These are phyloP conservation scores for Gelatoporia subvermispora DNA, from an alignment of 768 basidiomycete species.

Conservation along the genomic window DNA sequence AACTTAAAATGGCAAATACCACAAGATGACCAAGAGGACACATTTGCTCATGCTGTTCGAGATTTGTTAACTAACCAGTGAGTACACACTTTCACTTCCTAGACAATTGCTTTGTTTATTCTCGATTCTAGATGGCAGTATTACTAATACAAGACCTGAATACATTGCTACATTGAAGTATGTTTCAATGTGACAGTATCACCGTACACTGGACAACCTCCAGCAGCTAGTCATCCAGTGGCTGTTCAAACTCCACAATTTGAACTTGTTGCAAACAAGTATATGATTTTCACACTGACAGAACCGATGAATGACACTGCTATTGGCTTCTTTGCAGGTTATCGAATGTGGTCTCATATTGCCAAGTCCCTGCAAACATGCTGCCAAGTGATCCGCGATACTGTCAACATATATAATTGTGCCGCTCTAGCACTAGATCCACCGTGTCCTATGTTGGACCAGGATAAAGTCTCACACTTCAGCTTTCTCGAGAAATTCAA, in stretches of 20 bases:
- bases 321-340: conserved; percentile 12
- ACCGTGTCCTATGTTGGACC: conserved; percentile 17
- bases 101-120: too few species aligned
- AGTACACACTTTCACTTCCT: too few species aligned
- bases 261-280: conserved; percentile 33
- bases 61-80: too few species aligned
- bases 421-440: conserved; percentile 19
- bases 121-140: not conserved
- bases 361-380: conserved; percentile 23
- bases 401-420: conserved; percentile 24
- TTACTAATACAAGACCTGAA: not conserved
- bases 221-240: conserved; percentile 29
- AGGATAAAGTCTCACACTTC: conserved; percentile 21
- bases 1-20: too few species aligned
- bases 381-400: conserved; percentile 16
- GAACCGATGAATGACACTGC: not conserved
- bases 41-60: too few species aligned
- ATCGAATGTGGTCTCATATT: conserved; percentile 25
- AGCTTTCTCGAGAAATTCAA: conserved; percentile 25
- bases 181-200: conserved; percentile 18
- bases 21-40: too few species aligned
- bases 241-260: conserved; percentile 34
- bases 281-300: conserved; percentile 1
- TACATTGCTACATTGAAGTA: conserved; percentile 18
- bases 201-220: conserved; percentile 27